Base-by-base conservation (phyloP, 495 filamentous ascomycete genomes). In the Penicillium coffeae region DNA sequence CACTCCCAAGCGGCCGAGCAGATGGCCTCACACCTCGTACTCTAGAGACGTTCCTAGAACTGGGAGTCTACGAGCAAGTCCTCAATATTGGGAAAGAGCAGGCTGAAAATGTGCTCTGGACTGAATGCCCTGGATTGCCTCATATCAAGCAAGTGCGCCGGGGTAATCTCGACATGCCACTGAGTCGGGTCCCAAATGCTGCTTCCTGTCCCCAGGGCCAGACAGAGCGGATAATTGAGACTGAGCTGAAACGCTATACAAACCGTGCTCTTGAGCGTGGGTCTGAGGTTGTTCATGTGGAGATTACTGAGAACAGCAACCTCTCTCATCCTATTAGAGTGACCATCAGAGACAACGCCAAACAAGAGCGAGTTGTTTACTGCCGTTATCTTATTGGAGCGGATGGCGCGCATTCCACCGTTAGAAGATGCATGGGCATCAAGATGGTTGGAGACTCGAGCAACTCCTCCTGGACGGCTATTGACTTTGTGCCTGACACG, bases 351-450 rank as follows among this genome's bases (percentile, higher is more conserved):
- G 35, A 18, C 13, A 37, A 18, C 5, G 35, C 5, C 3, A 13
- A 14, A 37, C 5, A 37, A 13, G n/a, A 18, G 5, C 35, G 35
- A 37, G 15, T 18, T 14, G 35, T 37, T 5, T 4, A 18, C 3
- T 3, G 6, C 13, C 12, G 15, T n/a, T 37, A 7, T 13, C 5
- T 37, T 3, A 14, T 87, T 5, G 85, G 84, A 2, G 82, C 78
- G 25, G 85, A 89, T 30, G 47, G 14, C 6, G 67, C 69, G 14
- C 64, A 67, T 36, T 61, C 55, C 1, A 21, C 45, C 10, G 60
- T 68, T 1, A 41, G 47, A 3, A 42, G 36, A 36, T 37, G 35
- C 14, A 41, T 84, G 8, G 76, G 74, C 0, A 71, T 77, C 21
- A 52, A 67, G 27, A 62, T 82, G 58, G 63, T 76, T 42, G 82